Base-by-base conservation (phyloP, 441 rosid species). In the Erysimum cheiri region DNA sequence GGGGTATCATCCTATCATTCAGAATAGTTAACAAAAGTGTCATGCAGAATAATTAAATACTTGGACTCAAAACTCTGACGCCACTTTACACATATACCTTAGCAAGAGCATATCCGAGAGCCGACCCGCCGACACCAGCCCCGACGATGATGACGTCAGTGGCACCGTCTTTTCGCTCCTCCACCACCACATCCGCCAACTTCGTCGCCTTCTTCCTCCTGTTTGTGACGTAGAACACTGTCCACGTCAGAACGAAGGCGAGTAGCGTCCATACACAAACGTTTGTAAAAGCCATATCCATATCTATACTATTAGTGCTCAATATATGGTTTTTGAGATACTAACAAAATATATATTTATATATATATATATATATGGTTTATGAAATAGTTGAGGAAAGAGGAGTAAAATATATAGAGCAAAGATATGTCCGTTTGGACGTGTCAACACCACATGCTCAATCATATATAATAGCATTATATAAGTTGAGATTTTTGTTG, bases 51-150 rank as follows among this genome's bases (percentile, higher is more conserved):
- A 28, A 14, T n/a, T 8, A 19, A 6, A 26, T 26, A 60, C 6
- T 43, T 14, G 2, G 28, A 29, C 14, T 4, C 37, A n/a, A 29
- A 53, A n/a, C 37, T 29, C 10, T 29, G 15, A 28, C 19, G 22
- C 59, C 37, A n/a, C 53, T 13, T 49, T 41, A 33, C 33, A 8
- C 26, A 85, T 89, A 88, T 50, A 86, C 91, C 88, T 84, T 90
- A 71, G 87, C 96, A 68, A 90, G 93, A 11, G 96, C 77, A 70
- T 82, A 68, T 66, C 93, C 92, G 17, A 86, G 85, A 77, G 96
- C 92, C 8, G 93, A 80, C 43, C 96, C 96, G 6, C 89, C 96
- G 1, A 90, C 93, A 3, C 92, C 92, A 14, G 93, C 93, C 3
- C 96, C 96, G 0, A 86, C 89, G 26, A 90, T 77, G 81, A 90